Percentiles rank a stretch among this genome's conserved stretches.
These are phyloP conservation scores for Cornus suecica DNA, from an alignment of 148 eudicot species.

Conservation along the genomic window DNA sequence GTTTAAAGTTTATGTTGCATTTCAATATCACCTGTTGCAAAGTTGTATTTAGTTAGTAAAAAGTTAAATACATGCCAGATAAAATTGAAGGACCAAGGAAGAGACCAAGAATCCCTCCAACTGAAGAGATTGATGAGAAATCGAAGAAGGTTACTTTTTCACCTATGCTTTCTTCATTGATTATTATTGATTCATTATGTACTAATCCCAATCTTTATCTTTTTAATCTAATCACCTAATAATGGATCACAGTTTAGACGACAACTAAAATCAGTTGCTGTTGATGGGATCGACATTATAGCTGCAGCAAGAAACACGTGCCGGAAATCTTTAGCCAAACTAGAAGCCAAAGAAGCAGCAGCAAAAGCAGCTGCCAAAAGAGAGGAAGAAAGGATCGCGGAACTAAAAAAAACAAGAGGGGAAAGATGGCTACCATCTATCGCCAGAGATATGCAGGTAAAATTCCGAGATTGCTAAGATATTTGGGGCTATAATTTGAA, in stretches of 20 bases:
- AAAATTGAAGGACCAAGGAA: constrained; percentile 52
- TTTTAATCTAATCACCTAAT: background rate
- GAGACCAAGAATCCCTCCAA: constrained; percentile 65
- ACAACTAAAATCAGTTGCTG: constrained; percentile 53
- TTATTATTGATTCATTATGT: constrained; percentile 14
- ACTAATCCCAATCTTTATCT: constrained; percentile 4
- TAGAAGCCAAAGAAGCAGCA: constrained; percentile 63
- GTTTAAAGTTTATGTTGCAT: background rate
- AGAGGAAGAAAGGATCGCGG: constrained; percentile 79
- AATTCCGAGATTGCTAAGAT: constrained; percentile 10
- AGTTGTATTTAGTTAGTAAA: background rate
- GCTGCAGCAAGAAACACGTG: constrained; percentile 19
- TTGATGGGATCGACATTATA: constrained; percentile 68
- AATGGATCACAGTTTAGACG: constrained; percentile 55
- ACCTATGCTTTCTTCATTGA: background rate
- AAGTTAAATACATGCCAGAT: constrained; percentile 27
- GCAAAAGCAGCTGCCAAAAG: constrained; percentile 49
- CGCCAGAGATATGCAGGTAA: constrained; percentile 53
- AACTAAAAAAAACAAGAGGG: constrained; percentile 44
- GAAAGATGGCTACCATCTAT: constrained; percentile 73
- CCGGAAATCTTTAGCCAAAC: constrained; percentile 51
- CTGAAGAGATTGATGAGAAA: constrained; percentile 56
- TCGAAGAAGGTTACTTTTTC: constrained; percentile 50
- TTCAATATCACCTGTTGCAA: background rate
- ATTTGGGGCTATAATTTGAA: background rate